Evolutionary conservation across 306 rosid genomes (phyloP), one percentile per base, ranked within the genome.

Genomic region (Malus orientalis): DNA sequence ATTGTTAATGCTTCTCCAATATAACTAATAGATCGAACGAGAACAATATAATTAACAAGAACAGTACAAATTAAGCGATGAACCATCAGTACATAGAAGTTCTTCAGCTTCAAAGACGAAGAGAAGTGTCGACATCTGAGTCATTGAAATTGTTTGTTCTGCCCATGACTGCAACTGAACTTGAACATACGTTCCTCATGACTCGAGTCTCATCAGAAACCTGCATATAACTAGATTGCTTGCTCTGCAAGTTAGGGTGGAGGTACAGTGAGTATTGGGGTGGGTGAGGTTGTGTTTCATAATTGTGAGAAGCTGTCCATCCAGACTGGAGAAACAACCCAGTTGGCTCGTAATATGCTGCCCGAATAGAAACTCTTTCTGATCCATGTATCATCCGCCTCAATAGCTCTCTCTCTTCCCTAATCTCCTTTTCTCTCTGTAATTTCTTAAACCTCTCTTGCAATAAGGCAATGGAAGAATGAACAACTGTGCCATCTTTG

Each of bases 361-460:
- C 65, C n/a, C 19, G 54, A 69, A 15, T n/a, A 36, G 53, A 68
- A 61, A 45, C 67, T 54, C 58, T 67, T 64, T 76, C 74, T 7
- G 83, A 71, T 60, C 72, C 84, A 30, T 85, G 75, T 12, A 71
- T 71, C 69, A 83, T 66, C 51, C 38, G 72, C 73, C 87, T 75
- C 44, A 82, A 70, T n/a, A 81, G 79, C 84, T 83, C 87, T 69
- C 81, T 81, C 77, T 81, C 85, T 73, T 83, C 81, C 78, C 87
- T 86, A 77, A 78, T 81, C 84, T 83, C 87, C 75, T 83, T 86
- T 42, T 85, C 89, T 75, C 77, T 78, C 83, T 83, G 85, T 85
- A 86, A 70, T 77, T 65, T 84, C 72, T 78, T 75, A 59, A 86
- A 86, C 68, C 89, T 80, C 78, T 86, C 89, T 77, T 86, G 87